Conservation (phyloP, 768 basidiomycete species). For the Sutorius australiensis region DNA sequence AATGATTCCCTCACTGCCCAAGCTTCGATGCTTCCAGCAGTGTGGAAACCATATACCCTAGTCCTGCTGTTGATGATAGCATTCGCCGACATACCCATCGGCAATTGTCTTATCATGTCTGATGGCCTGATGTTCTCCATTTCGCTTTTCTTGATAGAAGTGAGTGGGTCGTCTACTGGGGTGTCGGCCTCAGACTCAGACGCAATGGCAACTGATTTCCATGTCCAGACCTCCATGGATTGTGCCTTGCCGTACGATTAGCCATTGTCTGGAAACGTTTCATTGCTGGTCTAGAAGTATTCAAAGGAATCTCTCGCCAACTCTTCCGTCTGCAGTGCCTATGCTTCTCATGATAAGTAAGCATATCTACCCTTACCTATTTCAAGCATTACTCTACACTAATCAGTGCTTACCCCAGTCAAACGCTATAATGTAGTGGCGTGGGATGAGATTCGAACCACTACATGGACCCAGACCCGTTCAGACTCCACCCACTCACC, state of each 20-base stretch:
- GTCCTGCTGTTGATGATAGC: too few relatives aligned
- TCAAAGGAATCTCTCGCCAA: background rate
- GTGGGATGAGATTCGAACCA: background rate
- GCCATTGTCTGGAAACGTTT: constrained; percentile 1
- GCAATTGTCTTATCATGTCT: background rate
- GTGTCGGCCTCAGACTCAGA: constrained; percentile 11
- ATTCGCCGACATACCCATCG: background rate
- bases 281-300: background rate
- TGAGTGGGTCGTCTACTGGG: constrained; percentile 2
- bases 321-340: background rate
- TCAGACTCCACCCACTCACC: too few relatives aligned
- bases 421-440: background rate
- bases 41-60: too few relatives aligned
- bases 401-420: background rate
- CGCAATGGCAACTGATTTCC: background rate
- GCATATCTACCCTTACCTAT: background rate
- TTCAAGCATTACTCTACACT: background rate
- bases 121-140: background rate
- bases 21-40: too few relatives aligned
- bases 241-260: background rate
- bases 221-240: background rate
- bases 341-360: too few relatives aligned
- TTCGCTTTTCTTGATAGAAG: background rate
- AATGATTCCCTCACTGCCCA: background rate
- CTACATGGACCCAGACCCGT: too few relatives aligned